phyloP scores from a whole-genome alignment of 225 moss, liverwort and hornwort genomes.

The Pleurozium schreberi region DNA sequence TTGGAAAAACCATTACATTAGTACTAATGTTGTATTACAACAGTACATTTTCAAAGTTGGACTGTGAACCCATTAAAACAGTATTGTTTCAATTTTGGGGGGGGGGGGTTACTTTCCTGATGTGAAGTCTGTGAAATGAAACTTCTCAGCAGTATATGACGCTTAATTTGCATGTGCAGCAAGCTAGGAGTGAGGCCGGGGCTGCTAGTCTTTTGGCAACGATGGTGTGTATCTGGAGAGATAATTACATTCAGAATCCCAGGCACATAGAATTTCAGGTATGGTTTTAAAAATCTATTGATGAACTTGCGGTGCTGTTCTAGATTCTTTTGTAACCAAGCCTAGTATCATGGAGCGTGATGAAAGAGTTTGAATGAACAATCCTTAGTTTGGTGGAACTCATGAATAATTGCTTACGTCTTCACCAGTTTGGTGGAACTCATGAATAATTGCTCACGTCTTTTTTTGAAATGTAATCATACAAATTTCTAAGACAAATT shows the following conservation, averaged over 20 bases:
- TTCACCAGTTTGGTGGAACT: too few relatives aligned
- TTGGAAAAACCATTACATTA: too few relatives aligned
- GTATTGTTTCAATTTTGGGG: too few relatives aligned
- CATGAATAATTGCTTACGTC: neutral
- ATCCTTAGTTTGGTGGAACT: neutral
- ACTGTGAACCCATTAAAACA: too few relatives aligned
- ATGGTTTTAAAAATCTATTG: neutral
- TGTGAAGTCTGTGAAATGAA: neutral
- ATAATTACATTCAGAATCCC: conserved; percentile 78
- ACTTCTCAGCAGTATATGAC: neutral
- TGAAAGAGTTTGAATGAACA: neutral
- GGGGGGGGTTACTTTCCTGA: too few relatives aligned
- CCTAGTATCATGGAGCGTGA: neutral
- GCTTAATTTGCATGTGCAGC: conserved; percentile 50
- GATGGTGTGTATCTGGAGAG: conserved; percentile 96
- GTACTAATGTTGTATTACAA: conserved; percentile 9
- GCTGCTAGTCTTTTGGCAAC: conserved; percentile 99
- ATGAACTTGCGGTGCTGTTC: neutral
- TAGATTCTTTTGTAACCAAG: neutral
- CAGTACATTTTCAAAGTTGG: conserved; percentile 13
- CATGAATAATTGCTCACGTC: too few relatives aligned
- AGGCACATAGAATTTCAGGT: conserved; percentile 99
- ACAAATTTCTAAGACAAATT: too few relatives aligned
- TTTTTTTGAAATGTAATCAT: too few relatives aligned
- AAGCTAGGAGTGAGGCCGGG: conserved; percentile 97